These are phyloP conservation scores for Chaetomiaceae sp. DNA, from an alignment of 2,329 filamentous ascomycete species.

Conservation along the genomic window DNA sequence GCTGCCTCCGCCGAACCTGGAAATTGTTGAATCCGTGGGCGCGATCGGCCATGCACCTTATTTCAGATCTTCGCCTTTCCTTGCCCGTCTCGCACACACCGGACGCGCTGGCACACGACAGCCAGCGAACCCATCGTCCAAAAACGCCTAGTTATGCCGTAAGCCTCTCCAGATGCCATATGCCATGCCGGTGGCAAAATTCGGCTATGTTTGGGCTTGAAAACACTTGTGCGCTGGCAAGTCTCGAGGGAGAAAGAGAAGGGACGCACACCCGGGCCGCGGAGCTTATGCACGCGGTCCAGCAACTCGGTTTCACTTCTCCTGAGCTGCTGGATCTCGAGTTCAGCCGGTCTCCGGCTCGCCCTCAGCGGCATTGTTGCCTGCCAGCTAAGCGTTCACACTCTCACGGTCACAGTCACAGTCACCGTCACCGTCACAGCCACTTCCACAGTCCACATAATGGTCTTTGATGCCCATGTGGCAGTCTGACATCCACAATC, in stretches of 20 bases:
- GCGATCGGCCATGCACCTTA: conserved; percentile 4
- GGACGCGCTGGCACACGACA: too few relatives aligned
- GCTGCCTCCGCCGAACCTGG: conserved; percentile 13
- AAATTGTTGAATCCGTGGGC: neutral
- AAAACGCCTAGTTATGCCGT: too few relatives aligned
- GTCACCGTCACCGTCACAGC: too few relatives aligned
- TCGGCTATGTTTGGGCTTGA: neutral
- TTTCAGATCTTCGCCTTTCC: neutral
- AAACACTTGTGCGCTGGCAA: too few relatives aligned
- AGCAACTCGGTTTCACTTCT: conserved; percentile 30
- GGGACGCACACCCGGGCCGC: conserved; percentile 13
- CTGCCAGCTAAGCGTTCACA: neutral
- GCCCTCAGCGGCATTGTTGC: neutral
- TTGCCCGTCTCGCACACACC: neutral
- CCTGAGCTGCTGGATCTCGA: conserved; percentile 14
- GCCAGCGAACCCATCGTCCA: too few relatives aligned
- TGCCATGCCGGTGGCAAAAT: neutral
- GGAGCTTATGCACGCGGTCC: conserved; percentile 22
- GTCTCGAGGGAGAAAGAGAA: neutral
- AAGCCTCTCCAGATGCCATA: too few relatives aligned
- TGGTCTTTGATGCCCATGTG: neutral
- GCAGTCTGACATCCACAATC: conserved; percentile 3
- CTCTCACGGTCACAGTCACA: neutral
- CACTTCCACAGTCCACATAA: too few relatives aligned
- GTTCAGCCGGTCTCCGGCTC: conserved; percentile 23